These are phyloP conservation scores for Cytospora piceae DNA, from an alignment of 2,329 filamentous ascomycete species.

Conservation along the genomic window DNA sequence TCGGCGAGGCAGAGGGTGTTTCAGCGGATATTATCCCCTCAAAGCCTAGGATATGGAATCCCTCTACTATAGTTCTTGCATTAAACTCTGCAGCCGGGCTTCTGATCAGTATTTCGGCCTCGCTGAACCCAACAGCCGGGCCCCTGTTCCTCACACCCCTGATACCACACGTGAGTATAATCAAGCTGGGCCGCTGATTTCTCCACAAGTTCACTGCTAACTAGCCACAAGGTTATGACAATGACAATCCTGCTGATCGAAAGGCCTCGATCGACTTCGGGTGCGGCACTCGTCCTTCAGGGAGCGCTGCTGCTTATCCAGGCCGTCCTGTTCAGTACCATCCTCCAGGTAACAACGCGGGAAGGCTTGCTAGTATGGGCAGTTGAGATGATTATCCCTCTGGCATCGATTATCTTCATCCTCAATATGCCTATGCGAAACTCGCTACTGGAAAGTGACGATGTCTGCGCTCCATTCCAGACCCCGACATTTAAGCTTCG, in stretches of 20 bases:
- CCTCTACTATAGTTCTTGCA: slow-evolving; percentile 12
- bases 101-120: slow-evolving; percentile 20
- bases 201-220: neutral
- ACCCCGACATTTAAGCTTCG: slow-evolving; percentile 64
- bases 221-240: slow-evolving; percentile 16
- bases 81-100: slow-evolving; percentile 20
- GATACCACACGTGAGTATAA: slow-evolving; percentile 27
- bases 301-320: slow-evolving; percentile 40
- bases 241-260: slow-evolving; percentile 23
- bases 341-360: slow-evolving; percentile 39
- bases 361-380: slow-evolving; percentile 33
- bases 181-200: no score
- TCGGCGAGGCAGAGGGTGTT: slow-evolving; percentile 16
- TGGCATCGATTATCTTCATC: slow-evolving; percentile 56
- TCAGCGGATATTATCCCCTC: slow-evolving; percentile 13
- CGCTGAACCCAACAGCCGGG: slow-evolving; percentile 13
- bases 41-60: slow-evolving; percentile 14
- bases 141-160: slow-evolving; percentile 29
- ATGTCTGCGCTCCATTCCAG: slow-evolving; percentile 63
- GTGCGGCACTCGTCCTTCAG: slow-evolving; percentile 75
- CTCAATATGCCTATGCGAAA: slow-evolving; percentile 73
- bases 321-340: slow-evolving; percentile 37
- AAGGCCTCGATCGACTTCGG: slow-evolving; percentile 50
- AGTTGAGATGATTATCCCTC: slow-evolving; percentile 44
- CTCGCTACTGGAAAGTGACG: slow-evolving; percentile 53